Conservation (phyloP, 306 rosid species). For the Sphenostylis stenocarpa region DNA sequence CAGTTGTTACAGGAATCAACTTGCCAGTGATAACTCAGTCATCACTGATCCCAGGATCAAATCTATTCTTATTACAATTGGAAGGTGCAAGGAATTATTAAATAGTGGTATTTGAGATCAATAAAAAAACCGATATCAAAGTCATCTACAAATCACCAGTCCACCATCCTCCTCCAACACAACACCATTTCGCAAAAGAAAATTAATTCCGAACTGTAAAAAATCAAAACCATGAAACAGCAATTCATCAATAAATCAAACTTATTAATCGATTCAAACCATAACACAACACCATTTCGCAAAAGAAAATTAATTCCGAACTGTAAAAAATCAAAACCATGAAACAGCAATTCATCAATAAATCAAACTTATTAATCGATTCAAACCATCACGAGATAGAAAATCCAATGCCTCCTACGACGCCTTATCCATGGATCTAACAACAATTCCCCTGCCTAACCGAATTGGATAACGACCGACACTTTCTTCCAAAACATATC, state of each 20-base stretch:
- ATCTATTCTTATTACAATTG: constrained; percentile 4
- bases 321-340: constrained; percentile 1
- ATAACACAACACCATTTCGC: no score
- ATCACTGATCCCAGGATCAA: background rate
- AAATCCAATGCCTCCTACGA: constrained; percentile 4
- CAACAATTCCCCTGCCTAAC: background rate
- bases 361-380: constrained; percentile 2
- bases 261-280: background rate
- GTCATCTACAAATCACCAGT: background rate
- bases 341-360: background rate
- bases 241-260: constrained; percentile 10
- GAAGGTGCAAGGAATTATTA: background rate
- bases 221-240: background rate
- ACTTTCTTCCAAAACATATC: background rate
- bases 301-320: no score
- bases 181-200: background rate
- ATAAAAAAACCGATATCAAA: background rate
- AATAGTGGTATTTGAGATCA: background rate
- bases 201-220: background rate
- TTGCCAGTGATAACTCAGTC: background rate
- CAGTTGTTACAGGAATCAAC: background rate
- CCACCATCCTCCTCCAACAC: constrained; percentile 8
- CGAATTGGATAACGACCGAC: constrained; percentile 8
- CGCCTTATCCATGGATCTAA: constrained; percentile 22
- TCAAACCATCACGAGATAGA: background rate